Base-by-base conservation (phyloP, 2,329 filamentous ascomycete species). In the Colletotrichum sansevieriae region DNA sequence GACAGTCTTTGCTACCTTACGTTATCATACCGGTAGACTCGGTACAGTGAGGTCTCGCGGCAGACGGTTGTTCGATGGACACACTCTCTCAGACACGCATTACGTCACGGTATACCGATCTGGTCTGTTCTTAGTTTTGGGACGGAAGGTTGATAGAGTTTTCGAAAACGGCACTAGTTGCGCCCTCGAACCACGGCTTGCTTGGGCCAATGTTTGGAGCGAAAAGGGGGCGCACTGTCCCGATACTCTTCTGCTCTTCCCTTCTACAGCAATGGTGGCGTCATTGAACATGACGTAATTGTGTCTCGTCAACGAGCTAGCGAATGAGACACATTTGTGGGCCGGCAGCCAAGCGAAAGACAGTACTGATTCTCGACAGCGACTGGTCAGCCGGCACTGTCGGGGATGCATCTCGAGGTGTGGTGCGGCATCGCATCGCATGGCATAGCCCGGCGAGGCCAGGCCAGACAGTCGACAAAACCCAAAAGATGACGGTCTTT, bases 71-170 rank as follows among this genome's bases (percentile, higher is more conserved):
- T 57, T 44, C 33, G 25, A 43, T 44, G 46, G n/a, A 12, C 20
- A 37, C 5, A 43, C 65, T 9, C 46, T 44, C 10, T 33, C 55
- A 33, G 22, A 55, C 58, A 22, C 51, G 20, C 41, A 65, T 68
- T 60, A 68, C 65, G 65, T 68, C 65, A 65, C 47, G 35, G 51
- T 15, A 57, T 51, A 43, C 52, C 22, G 33, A 49, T 18, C 37
- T 49, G 41, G 57, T 67, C 37, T 57, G 67, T 58, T 63, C 63
- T 62, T 35, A 46, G 57, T 29, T 61, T 29, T 66, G 56, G 52
- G 63, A 70, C 63, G 51, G 56, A 70, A 56, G n/a, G 44, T 35
- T 69, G 43, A 51, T 59, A 68, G 43, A 65, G 65, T 68, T 68
- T 54, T 65, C 47, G 55, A 65, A 68, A 60, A 56, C 62, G 49